Conservation (phyloP, 2,329 filamentous ascomycete species). For the Fusarium sp. region DNA sequence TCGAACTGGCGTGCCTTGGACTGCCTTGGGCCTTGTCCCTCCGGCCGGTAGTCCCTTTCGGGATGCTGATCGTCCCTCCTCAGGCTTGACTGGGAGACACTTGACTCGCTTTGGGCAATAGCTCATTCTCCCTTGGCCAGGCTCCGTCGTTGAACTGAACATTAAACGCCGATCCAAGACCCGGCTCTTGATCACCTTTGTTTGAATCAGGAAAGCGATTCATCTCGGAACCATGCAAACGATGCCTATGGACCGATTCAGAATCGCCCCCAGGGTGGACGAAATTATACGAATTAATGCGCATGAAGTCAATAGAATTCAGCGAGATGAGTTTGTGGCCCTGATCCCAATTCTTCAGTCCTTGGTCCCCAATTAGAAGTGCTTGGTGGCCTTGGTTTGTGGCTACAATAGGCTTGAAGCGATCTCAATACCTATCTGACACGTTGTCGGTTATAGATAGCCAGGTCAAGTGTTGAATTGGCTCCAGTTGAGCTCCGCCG, state of each 20-base stretch:
- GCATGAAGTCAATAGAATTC: constrained; percentile 29
- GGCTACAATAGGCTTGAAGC: not conserved
- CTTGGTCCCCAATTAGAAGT: constrained; percentile 4
- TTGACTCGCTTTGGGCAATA: constrained; percentile 39
- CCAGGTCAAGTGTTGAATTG: not conserved
- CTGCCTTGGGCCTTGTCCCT: constrained; percentile 34
- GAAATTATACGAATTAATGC: constrained; percentile 35
- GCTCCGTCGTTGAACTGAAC: constrained; percentile 29
- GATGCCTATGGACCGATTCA: constrained; percentile 29
- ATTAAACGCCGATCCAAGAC: constrained; percentile 45
- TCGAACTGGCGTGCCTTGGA: constrained; percentile 33
- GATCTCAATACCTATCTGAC: not conserved
- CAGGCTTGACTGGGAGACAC: constrained; percentile 34
- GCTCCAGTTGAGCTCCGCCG: not conserved
- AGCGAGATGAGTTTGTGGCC: constrained; percentile 23
- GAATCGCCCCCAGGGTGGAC: constrained; percentile 14
- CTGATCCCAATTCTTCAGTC: constrained; percentile 21
- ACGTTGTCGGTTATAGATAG: not conserved
- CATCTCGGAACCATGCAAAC: constrained; percentile 38
- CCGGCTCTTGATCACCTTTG: constrained; percentile 40
- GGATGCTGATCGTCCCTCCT: constrained; percentile 39
- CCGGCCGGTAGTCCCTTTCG: constrained; percentile 41
- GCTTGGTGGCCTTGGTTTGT: not conserved
- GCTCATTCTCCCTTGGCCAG: constrained; percentile 28
- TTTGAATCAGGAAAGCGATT: constrained; percentile 34